Evolutionary conservation across 2,329 filamentous ascomycete genomes (phyloP), one percentile per base, ranked within the genome.

Genomic region (Hypoxylon rubiginosum): DNA sequence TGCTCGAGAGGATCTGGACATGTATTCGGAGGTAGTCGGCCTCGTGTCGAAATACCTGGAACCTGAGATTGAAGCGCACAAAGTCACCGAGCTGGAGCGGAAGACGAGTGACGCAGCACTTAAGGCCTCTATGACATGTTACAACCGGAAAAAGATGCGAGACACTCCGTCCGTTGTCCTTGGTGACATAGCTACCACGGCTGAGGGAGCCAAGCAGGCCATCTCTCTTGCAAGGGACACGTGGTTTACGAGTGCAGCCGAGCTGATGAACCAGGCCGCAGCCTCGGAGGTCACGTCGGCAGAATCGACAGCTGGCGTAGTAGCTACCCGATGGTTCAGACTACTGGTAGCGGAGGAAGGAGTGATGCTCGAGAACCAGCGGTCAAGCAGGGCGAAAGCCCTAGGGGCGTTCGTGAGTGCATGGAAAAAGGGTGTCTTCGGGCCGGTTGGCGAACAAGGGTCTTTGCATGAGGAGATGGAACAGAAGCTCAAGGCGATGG

Each of bases 21-120:
- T 97, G 79, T 88, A 92, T 72, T 81, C 85, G 4, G 88, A 92
- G 26, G 89, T 92, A 4, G 82, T 87, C 3, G 83, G 83, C 5
- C 86, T 97, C 55, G 87, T 92, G 11, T 82, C 80, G 28, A 86
- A 88, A 0, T 81, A 90, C 49, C 78, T 97, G 34, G 87, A 91
- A 74, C 83, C 83, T 1, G 81, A 78, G 55, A 79, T 77, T 8
- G 82, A 83, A 36, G 76, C 78, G 58, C 76, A 79, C 30, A 79
- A 80, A 63, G 19, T 79, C 63, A 82, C 84, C 36, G 79, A 84
- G 39, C 67, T 81, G 0, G 76, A 79, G 8, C 79, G 78, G 9
- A 79, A 79, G 64, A 84, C 84, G 5, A 81, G 82, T 0, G 81
- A 81, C 39, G 83, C 81, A n/a, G 86, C 82, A 0, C 69, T 88